Evolutionary conservation across 495 filamentous ascomycete genomes (phyloP).

Genomic region (Cercophora samala): DNA sequence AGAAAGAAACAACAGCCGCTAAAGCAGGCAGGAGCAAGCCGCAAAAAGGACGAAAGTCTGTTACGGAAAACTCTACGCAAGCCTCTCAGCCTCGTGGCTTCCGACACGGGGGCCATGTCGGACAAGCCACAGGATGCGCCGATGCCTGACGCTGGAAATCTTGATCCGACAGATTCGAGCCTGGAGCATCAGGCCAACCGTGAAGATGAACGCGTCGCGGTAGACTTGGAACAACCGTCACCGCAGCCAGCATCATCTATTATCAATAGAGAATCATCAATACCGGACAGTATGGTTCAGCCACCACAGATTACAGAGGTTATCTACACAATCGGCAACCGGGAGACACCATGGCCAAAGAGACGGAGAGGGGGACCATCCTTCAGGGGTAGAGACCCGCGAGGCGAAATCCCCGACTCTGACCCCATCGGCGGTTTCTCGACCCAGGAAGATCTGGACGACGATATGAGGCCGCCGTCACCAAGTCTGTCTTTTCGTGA

Average conservation of each 20-base stretch:
- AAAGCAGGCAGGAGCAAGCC: neutral
- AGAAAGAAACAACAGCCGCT: constrained; percentile 2
- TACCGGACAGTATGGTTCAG: neutral
- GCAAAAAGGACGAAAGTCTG: neutral
- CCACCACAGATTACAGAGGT: neutral
- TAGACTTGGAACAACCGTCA: neutral
- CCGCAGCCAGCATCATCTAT: neutral
- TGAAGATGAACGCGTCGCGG: neutral
- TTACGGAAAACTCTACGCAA: constrained; percentile 1
- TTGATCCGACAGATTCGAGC: neutral
- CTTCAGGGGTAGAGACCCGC: neutral
- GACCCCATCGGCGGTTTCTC: neutral
- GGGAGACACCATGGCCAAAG: neutral
- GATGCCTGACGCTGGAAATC: neutral
- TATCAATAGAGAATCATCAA: neutral
- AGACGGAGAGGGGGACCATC: neutral
- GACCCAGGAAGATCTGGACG: neutral
- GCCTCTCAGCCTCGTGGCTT: neutral
- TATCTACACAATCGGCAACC: neutral
- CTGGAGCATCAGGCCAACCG: neutral
- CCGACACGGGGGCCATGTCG: neutral
- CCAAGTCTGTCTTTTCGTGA: neutral
- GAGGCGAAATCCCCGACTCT: neutral
- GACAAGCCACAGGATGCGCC: neutral
- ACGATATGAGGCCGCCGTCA: neutral